Conservation (phyloP, 2,329 filamentous ascomycete species). For the Zasmidium angulare region DNA sequence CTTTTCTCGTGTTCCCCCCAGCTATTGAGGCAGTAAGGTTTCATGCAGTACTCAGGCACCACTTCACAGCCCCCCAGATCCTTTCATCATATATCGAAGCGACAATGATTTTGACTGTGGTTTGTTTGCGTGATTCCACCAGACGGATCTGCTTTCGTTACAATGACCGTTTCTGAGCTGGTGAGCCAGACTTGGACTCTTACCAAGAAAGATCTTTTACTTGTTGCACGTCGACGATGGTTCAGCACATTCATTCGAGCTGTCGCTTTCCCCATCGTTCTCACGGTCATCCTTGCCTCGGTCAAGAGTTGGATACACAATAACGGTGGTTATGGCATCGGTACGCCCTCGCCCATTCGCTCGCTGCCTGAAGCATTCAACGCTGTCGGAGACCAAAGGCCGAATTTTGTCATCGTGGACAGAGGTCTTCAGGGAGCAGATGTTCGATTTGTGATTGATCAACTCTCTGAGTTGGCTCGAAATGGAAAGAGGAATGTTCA, state of each 20-base stretch:
- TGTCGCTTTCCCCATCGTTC: slow-evolving; percentile 55
- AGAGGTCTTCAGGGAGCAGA: slow-evolving; percentile 65
- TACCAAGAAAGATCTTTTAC: slow-evolving; percentile 55
- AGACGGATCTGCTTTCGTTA: not conserved
- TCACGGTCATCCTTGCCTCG: slow-evolving; percentile 44
- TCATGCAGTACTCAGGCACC: not conserved
- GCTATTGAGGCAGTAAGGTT: not conserved
- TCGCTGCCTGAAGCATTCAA: slow-evolving; percentile 64
- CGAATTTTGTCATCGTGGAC: slow-evolving; percentile 75
- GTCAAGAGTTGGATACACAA: slow-evolving; percentile 79
- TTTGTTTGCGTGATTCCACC: not conserved
- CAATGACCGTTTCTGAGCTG: slow-evolving; percentile 17
- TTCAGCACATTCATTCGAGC: slow-evolving; percentile 54
- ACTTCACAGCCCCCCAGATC: not conserved
- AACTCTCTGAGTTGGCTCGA: slow-evolving; percentile 57
- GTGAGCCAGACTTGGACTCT: slow-evolving; percentile 53
- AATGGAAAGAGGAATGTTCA: slow-evolving; percentile 56
- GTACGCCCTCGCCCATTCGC: slow-evolving; percentile 58
- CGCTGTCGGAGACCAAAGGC: slow-evolving; percentile 56
- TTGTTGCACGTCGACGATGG: slow-evolving; percentile 53
- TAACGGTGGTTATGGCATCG: slow-evolving; percentile 72
- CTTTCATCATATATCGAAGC: not conserved
- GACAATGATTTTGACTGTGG: not conserved
- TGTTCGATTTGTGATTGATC: slow-evolving; percentile 69
- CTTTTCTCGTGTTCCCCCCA: not conserved